Percentiles rank a stretch among this genome's conserved stretches.
Conservation (phyloP, 139 green algal genomes). For the Chlamydomonas eustigma region DNA sequence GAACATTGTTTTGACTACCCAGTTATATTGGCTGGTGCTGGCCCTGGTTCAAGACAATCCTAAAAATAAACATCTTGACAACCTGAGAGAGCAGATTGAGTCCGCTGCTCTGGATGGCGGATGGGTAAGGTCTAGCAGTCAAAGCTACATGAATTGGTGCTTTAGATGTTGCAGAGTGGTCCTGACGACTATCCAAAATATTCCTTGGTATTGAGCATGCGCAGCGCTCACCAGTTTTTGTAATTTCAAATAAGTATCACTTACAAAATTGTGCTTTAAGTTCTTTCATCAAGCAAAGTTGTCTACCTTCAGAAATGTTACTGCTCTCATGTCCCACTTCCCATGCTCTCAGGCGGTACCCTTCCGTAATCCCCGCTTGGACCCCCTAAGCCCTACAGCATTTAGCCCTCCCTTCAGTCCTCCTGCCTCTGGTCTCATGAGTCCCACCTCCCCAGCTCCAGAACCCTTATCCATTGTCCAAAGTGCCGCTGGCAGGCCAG, state of each 20-base stretch:
- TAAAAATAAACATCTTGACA: slow-evolving; percentile 48
- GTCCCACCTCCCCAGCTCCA: slow-evolving; percentile 15
- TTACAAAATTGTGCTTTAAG: too few relatives aligned
- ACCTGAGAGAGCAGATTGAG: slow-evolving; percentile 61
- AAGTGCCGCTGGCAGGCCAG: background rate
- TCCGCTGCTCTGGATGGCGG: slow-evolving; percentile 68
- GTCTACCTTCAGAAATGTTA: too few relatives aligned
- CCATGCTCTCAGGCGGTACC: slow-evolving; percentile 57
- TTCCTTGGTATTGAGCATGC: too few relatives aligned
- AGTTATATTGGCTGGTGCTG: slow-evolving; percentile 88
- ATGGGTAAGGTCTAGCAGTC: background rate
- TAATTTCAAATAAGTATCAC: too few relatives aligned
- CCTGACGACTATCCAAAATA: too few relatives aligned
- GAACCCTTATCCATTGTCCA: slow-evolving; percentile 25
- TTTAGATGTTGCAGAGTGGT: too few relatives aligned
- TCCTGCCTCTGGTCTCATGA: slow-evolving; percentile 2
- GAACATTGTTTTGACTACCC: too few relatives aligned
- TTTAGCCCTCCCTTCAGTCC: slow-evolving; percentile 15
- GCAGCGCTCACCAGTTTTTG: too few relatives aligned
- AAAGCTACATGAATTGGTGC: too few relatives aligned
- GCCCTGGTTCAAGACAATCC: slow-evolving; percentile 84
- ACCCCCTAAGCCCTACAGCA: slow-evolving; percentile 51
- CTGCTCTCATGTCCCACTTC: too few relatives aligned
- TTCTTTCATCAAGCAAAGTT: too few relatives aligned
- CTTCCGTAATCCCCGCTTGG: slow-evolving; percentile 59